Percentiles rank a stretch among this genome's conserved stretches.
Evolutionary conservation across 768 basidiomycete genomes (phyloP).

Genomic region (Calocera cornea): DNA sequence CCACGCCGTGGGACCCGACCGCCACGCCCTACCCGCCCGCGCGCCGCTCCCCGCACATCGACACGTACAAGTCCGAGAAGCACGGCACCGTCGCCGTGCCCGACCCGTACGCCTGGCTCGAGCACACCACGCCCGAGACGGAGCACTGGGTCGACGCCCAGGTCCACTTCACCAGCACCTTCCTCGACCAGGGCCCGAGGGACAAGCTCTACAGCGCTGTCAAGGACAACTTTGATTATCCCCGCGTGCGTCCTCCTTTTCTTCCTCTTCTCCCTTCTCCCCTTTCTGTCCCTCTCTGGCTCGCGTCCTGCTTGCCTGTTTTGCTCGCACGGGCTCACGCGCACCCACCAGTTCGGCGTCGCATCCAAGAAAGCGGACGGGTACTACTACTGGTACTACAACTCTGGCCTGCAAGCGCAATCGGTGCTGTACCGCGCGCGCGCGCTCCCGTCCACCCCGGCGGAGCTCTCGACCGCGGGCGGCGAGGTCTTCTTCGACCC

Average conservation of each 20-base stretch:
- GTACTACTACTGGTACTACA: constrained; percentile 71
- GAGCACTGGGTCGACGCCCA: constrained; percentile 28
- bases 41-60: constrained; percentile 51
- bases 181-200: neutral
- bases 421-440: constrained; percentile 19
- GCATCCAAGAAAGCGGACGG: constrained; percentile 50
- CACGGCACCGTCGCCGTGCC: constrained; percentile 48
- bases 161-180: constrained; percentile 9
- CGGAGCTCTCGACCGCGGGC: constrained; percentile 23
- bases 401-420: constrained; percentile 64
- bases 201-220: neutral
- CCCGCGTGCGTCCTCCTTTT: neutral
- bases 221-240: constrained; percentile 8
- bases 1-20: constrained; percentile 34
- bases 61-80: constrained; percentile 51
- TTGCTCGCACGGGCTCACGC: neutral
- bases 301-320: neutral
- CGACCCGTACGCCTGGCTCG: constrained; percentile 68
- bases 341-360: constrained; percentile 39
- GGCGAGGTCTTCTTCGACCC: constrained; percentile 76
- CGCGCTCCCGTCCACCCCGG: neutral
- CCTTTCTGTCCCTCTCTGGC: too few species aligned
- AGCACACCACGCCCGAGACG: constrained; percentile 48
- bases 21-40: constrained; percentile 49
- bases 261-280: too few species aligned